phyloP scores from a whole-genome alignment of 83 land plant genomes.

The Larix sibirica region DNA sequence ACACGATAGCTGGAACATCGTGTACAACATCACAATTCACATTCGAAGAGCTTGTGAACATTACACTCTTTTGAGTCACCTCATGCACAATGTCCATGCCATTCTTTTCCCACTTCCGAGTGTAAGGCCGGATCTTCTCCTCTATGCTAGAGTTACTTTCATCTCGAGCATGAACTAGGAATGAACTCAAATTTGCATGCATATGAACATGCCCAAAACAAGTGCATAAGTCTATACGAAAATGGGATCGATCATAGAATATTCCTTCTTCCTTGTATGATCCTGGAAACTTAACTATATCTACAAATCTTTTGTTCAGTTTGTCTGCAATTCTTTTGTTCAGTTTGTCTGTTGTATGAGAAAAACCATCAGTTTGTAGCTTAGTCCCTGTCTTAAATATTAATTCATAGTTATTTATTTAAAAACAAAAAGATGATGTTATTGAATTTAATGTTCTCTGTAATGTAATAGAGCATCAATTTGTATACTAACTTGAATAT shows the following conservation, averaged over 20 bases:
- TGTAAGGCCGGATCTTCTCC: constrained; percentile 23
- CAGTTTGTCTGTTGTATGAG: too few species aligned
- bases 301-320: too few species aligned
- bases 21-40: constrained; percentile 55
- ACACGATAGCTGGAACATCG: constrained; percentile 62
- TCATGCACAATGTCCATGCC: constrained; percentile 35
- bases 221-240: constrained; percentile 2
- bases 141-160: background rate
- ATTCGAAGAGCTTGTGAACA: background rate
- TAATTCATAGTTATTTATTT: too few species aligned
- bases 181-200: background rate
- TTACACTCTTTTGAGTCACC: constrained; percentile 28
- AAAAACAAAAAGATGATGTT: too few species aligned
- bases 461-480: too few species aligned
- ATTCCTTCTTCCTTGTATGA: too few species aligned
- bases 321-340: too few species aligned
- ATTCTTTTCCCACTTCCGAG: constrained; percentile 31
- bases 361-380: too few species aligned
- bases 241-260: background rate
- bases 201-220: constrained; percentile 9
- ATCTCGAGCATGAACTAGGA: background rate
- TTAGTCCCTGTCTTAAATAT: too few species aligned
- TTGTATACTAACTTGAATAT: too few species aligned
- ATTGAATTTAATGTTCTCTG: too few species aligned
- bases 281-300: too few species aligned